Percentiles rank a stretch among this genome's conserved stretches.
Conservation (phyloP, 1,284 basidiomycete genomes). For the Pterula multifida region DNA sequence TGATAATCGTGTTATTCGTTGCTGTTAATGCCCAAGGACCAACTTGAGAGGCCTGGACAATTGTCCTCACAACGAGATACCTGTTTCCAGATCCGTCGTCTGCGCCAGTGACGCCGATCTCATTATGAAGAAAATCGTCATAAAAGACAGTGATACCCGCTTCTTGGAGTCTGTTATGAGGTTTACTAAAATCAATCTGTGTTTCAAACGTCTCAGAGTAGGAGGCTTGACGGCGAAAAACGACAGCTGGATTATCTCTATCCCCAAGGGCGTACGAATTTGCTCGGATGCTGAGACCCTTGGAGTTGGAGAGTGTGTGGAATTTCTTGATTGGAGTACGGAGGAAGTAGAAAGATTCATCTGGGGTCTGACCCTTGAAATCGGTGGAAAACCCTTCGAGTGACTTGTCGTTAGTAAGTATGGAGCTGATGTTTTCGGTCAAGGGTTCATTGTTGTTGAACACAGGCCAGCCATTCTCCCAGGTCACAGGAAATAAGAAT, state of each 20-base stretch:
- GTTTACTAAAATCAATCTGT: conserved; percentile 18
- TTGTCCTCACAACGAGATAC: conserved; percentile 18
- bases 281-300: conserved; percentile 18
- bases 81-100: conserved; percentile 10
- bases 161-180: conserved; percentile 18
- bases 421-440: conserved; percentile 16
- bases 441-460: conserved; percentile 22
- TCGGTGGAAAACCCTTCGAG: conserved; percentile 15
- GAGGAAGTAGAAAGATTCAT: conserved; percentile 22
- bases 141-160: conserved; percentile 24
- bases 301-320: conserved; percentile 17
- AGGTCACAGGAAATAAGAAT: conserved; percentile 29
- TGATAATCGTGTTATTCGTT: conserved; percentile 19
- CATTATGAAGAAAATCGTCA: conserved; percentile 24
- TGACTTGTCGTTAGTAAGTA: conserved; percentile 17
- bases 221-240: conserved; percentile 23
- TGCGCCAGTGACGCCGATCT: conserved; percentile 20
- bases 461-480: conserved; percentile 26
- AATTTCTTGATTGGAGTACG: conserved; percentile 24
- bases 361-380: conserved; percentile 16
- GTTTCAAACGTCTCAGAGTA: conserved; percentile 25
- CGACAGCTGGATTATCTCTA: conserved; percentile 22
- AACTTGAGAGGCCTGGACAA: conserved; percentile 19
- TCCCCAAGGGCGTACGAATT: conserved; percentile 25
- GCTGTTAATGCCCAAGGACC: conserved; percentile 23